These are phyloP conservation scores for Coemansia sp. DNA, from an alignment of 371 early-diverging fungal genomes.

Conservation along the genomic window DNA sequence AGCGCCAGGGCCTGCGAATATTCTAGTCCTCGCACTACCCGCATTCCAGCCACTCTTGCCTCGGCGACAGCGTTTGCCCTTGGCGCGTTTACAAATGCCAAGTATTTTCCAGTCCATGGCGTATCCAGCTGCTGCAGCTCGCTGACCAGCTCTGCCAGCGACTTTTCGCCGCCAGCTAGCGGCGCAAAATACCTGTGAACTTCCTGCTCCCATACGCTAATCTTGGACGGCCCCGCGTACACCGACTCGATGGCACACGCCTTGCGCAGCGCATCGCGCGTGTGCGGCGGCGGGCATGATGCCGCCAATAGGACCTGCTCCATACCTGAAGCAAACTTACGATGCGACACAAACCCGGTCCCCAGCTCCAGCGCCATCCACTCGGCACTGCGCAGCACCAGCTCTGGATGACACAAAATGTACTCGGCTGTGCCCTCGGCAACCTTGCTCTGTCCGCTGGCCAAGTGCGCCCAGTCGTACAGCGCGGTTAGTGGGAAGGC, in stretches of 20 bases:
- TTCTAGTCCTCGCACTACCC: slow-evolving; percentile 10
- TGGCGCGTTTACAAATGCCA: not conserved
- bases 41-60: slow-evolving; percentile 28
- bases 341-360: slow-evolving; percentile 29
- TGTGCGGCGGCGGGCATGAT: slow-evolving; percentile 45
- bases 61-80: slow-evolving; percentile 6
- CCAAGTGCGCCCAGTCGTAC: slow-evolving; percentile 34
- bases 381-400: slow-evolving; percentile 34
- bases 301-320: slow-evolving; percentile 38
- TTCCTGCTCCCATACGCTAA: slow-evolving; percentile 34
- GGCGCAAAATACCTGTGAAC: slow-evolving; percentile 31
- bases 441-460: not conserved
- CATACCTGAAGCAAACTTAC: slow-evolving; percentile 13
- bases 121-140: slow-evolving; percentile 3
- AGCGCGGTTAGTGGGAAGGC: slow-evolving; percentile 20
- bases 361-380: slow-evolving; percentile 28
- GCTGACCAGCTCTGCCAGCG: slow-evolving; percentile 4
- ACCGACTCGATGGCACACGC: slow-evolving; percentile 34
- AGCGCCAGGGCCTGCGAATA: slow-evolving; percentile 30
- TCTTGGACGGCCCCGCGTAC: slow-evolving; percentile 42
- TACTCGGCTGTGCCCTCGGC: slow-evolving; percentile 35
- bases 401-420: slow-evolving; percentile 18
- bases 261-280: slow-evolving; percentile 42
- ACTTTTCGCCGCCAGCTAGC: not conserved
- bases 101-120: slow-evolving; percentile 31